These are phyloP conservation scores for Globisporangium mamillatum DNA, from an alignment of 352 stramenopile species.

Conservation along the genomic window DNA sequence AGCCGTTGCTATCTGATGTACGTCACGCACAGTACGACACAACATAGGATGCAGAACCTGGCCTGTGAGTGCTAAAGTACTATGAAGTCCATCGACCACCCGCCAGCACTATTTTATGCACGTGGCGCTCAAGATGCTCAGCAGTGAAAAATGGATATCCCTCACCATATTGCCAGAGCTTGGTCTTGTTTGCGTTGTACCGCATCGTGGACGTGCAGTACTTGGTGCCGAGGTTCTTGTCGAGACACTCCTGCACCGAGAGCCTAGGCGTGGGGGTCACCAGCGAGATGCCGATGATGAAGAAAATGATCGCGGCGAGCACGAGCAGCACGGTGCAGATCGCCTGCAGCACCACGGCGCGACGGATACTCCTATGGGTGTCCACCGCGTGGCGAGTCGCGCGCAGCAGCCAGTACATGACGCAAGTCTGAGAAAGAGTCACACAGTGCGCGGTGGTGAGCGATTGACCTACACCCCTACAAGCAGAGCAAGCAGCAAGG, in stretches of 20 bases:
- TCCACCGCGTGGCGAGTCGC: constrained; percentile 4
- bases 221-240: constrained; percentile 24
- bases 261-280: constrained; percentile 10
- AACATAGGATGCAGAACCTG: no score
- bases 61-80: no score
- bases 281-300: constrained; percentile 22
- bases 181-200: constrained; percentile 29
- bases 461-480: no score
- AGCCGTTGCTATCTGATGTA: constrained; percentile 16
- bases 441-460: no score
- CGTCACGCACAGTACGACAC: not conserved
- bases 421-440: constrained; percentile 22
- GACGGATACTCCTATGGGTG: constrained; percentile 12
- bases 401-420: constrained; percentile 32
- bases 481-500: no score
- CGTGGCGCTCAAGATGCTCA: not conserved
- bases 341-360: constrained; percentile 26
- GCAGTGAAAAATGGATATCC: not conserved
- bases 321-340: constrained; percentile 21
- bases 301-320: constrained; percentile 20
- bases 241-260: constrained; percentile 24
- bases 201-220: constrained; percentile 42
- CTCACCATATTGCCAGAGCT: constrained; percentile 46
- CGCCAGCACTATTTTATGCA: no score
- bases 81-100: no score